phyloP scores from a whole-genome alignment of 352 stramenopile species.

The Globisporangium recalcitrans region DNA sequence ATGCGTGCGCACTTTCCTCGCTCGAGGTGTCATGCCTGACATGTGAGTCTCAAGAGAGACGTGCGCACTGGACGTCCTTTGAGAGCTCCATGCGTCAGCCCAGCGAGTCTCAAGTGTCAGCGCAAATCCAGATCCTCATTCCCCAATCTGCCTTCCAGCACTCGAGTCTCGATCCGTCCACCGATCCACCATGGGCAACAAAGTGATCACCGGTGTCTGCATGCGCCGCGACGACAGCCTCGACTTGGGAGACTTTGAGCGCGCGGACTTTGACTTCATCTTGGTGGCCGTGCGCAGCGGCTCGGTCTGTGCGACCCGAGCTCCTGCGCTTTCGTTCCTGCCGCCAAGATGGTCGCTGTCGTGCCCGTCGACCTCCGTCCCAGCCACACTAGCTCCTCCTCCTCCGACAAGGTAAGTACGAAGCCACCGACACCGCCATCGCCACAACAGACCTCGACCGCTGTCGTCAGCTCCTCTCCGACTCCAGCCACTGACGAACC shows the following conservation, averaged over 20 bases:
- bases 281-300: neutral
- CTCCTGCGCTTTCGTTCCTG: neutral
- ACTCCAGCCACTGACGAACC: neutral
- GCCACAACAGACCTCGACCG: neutral
- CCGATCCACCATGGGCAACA: conserved; percentile 3
- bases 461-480: neutral
- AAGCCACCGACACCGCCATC: neutral
- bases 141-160: neutral
- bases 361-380: neutral
- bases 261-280: conserved; percentile 3
- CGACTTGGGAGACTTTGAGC: neutral
- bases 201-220: neutral
- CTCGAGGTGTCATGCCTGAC: no score
- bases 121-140: neutral
- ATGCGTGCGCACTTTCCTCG: no score
- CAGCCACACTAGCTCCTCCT: neutral
- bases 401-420: neutral
- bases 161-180: neutral
- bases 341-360: neutral
- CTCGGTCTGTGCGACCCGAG: neutral
- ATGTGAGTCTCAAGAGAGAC: no score
- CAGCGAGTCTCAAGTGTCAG: neutral
- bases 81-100: neutral
- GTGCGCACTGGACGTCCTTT: no score
- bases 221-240: neutral